Conservation (phyloP, 1,284 basidiomycete genomes). For the Trichosporon coremiiforme region DNA sequence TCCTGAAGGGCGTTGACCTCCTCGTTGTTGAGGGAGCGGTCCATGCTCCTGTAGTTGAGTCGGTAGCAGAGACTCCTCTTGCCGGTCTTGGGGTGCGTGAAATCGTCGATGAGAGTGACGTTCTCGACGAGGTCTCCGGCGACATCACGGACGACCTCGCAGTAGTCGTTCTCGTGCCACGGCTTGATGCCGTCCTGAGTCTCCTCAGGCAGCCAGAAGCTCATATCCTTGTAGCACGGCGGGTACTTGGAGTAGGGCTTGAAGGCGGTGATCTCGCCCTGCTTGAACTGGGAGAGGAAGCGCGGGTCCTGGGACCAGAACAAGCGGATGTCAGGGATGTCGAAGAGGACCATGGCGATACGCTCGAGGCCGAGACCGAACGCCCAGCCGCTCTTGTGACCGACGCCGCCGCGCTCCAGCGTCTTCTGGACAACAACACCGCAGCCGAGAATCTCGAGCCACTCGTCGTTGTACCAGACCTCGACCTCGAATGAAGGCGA, state of each 20-base stretch:
- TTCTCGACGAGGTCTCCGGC: constrained; percentile 91
- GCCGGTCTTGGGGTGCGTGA: constrained; percentile 85
- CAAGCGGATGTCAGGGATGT: constrained; percentile 96
- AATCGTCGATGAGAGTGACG: constrained; percentile 86
- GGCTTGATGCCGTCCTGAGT: constrained; percentile 28
- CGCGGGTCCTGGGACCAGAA: constrained; percentile 94
- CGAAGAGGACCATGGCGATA: constrained; percentile 97
- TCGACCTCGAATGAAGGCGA: constrained; percentile 97
- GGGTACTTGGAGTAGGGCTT: constrained; percentile 88
- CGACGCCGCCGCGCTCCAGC: constrained; percentile 76
- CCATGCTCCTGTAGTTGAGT: constrained; percentile 96
- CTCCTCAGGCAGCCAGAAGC: constrained; percentile 75
- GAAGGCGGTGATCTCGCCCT: constrained; percentile 76
- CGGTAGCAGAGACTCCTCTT: constrained; percentile 83
- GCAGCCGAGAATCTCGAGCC: constrained; percentile 94
- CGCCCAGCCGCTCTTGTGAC: constrained; percentile 91
- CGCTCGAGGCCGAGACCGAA: constrained; percentile 97
- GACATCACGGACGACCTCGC: constrained; percentile 87
- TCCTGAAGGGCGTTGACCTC: constrained; percentile 80
- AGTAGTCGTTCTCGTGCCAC: constrained; percentile 95
- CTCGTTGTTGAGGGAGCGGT: constrained; percentile 85
- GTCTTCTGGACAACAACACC: constrained; percentile 91
- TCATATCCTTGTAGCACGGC: constrained; percentile 83
- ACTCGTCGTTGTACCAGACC: constrained; percentile 92
- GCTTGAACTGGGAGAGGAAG: constrained; percentile 83